Conservation (phyloP, 2,329 filamentous ascomycete species). For the Beauveria varroae region DNA sequence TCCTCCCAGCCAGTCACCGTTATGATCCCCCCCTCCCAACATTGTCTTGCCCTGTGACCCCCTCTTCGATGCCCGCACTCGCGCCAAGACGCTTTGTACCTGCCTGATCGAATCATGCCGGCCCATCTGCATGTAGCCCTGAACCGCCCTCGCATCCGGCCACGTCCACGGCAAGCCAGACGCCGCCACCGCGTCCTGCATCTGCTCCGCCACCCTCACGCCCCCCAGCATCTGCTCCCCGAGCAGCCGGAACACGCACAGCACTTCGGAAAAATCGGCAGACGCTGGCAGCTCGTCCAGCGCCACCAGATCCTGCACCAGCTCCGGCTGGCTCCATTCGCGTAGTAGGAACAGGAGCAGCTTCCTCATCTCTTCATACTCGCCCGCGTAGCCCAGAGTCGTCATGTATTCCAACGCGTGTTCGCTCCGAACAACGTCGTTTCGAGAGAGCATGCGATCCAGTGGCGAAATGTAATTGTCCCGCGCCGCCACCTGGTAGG, state of each 20-base stretch:
- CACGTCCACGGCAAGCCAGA: constrained; percentile 25
- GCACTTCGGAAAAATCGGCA: constrained; percentile 28
- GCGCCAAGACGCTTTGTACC: constrained; percentile 20
- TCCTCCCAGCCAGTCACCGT: neutral
- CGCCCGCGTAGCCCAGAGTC: constrained; percentile 52
- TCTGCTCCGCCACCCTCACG: constrained; percentile 18
- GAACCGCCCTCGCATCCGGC: constrained; percentile 31
- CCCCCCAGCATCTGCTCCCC: constrained; percentile 12
- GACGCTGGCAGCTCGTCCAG: constrained; percentile 26
- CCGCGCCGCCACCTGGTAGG: constrained; percentile 14
- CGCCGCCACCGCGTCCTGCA: constrained; percentile 23
- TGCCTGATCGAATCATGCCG: constrained; percentile 19
- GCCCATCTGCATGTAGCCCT: constrained; percentile 24
- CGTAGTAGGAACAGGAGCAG: constrained; percentile 52
- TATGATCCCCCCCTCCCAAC: neutral
- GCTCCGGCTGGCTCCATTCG: constrained; percentile 31
- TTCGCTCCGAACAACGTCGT: constrained; percentile 29
- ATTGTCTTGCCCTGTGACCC: neutral
- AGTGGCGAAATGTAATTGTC: constrained; percentile 20
- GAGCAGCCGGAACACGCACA: constrained; percentile 41
- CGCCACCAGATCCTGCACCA: constrained; percentile 28
- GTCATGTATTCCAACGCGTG: constrained; percentile 52
- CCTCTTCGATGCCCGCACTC: constrained; percentile 11
- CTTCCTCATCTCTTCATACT: constrained; percentile 49
- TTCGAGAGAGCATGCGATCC: constrained; percentile 26